A percentile compares a stretch with the other conserved stretches of the same genome.
Evolutionary conservation across 164 flowering plant genomes (phyloP).

Genomic region (Chimonanthus praecox): DNA sequence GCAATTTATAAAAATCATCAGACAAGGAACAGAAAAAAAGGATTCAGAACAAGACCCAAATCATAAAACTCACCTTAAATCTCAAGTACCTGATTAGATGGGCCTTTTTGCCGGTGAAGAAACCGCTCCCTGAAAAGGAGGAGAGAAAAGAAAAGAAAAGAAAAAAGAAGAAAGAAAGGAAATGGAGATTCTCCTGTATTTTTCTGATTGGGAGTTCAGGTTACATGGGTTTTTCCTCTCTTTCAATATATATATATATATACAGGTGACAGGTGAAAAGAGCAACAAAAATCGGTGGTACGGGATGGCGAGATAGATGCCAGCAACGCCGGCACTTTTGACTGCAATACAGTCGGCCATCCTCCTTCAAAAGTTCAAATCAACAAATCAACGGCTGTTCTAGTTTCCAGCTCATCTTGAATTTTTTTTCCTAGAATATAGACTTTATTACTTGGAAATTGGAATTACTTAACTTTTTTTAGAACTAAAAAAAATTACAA

Average conservation of each 20-base stretch:
- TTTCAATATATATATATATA: too few relatives aligned
- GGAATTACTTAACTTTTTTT: too few relatives aligned
- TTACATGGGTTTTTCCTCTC: too few relatives aligned
- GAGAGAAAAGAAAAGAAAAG: background rate
- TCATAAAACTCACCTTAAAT: background rate
- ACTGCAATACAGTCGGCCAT: background rate
- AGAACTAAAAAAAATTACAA: too few relatives aligned
- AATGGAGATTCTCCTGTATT: background rate
- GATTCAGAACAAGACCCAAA: slow-evolving; percentile 1
- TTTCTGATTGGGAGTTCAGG: background rate
- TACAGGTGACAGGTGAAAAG: background rate
- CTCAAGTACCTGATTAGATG: background rate
- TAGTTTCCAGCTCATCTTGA: background rate
- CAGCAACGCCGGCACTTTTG: background rate
- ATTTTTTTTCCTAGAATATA: background rate
- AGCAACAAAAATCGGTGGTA: background rate
- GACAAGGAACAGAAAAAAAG: background rate
- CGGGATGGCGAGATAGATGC: background rate
- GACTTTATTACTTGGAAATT: too few relatives aligned
- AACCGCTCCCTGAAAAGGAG: background rate
- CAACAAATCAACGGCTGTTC: background rate
- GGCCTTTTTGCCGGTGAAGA: background rate
- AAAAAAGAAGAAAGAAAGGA: background rate
- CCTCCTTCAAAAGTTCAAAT: background rate
- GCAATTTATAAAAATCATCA: background rate